These are phyloP conservation scores for Clarireedia paspali DNA, from an alignment of 2,329 filamentous ascomycete genomes.

Conservation along the genomic window DNA sequence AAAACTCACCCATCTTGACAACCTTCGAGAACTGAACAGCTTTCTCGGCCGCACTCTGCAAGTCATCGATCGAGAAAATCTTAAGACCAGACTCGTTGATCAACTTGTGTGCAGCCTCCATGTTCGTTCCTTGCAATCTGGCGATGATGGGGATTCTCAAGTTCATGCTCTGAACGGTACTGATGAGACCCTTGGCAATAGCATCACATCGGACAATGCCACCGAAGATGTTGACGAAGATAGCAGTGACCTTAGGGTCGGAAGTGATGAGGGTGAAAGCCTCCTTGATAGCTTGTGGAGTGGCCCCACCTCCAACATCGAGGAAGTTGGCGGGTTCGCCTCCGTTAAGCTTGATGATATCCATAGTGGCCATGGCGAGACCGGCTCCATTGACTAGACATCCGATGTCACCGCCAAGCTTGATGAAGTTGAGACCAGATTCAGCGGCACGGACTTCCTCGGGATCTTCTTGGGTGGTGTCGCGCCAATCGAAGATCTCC, in stretches of 20 bases:
- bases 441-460: slow-evolving; percentile 96
- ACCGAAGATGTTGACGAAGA: slow-evolving; percentile 99
- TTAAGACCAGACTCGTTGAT: slow-evolving; percentile 98
- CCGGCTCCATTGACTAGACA: slow-evolving; percentile 98
- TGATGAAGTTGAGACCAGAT: slow-evolving; percentile 98
- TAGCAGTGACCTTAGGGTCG: slow-evolving; percentile 95
- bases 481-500: slow-evolving; percentile 90
- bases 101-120: slow-evolving; percentile 84
- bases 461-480: slow-evolving; percentile 89
- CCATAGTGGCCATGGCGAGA: slow-evolving; percentile 99
- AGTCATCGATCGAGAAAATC: slow-evolving; percentile 99
- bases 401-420: slow-evolving; percentile 98
- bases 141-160: slow-evolving; percentile 95
- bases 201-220: slow-evolving; percentile 97
- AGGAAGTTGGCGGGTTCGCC: slow-evolving; percentile 96
- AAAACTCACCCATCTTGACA: slow-evolving; percentile 82
- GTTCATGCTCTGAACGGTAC: slow-evolving; percentile 90
- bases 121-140: slow-evolving; percentile 96
- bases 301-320: slow-evolving; percentile 95
- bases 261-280: slow-evolving; percentile 98
- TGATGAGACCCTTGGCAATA: slow-evolving; percentile 92
- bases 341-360: slow-evolving; percentile 99
- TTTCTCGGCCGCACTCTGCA: slow-evolving; percentile 96
- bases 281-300: slow-evolving; percentile 90
- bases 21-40: slow-evolving; percentile 98